Evolutionary conservation across 352 stramenopile genomes (phyloP), one percentile per base, ranked within the genome.

Genomic region (Globisporangium alternatum): DNA sequence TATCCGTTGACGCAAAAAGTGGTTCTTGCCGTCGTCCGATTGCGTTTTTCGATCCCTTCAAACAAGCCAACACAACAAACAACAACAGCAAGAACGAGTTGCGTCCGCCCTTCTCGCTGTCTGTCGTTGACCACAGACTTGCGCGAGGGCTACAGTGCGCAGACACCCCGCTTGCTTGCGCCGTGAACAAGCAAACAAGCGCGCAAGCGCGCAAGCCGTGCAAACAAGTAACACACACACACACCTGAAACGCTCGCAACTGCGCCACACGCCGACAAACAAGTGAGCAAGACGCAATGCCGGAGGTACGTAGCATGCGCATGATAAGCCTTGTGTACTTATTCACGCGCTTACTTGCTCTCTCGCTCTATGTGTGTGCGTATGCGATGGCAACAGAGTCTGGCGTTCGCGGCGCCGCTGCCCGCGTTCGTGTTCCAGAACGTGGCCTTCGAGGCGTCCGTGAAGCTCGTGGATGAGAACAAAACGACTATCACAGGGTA

Each of bases 391-490:
- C 37, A n/a, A 28, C 62, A 91, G 82, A 84, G 67, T 62, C 70
- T 91, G 31, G 75, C 77, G 54, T 90, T 91, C 60, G 68, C 65
- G 52, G 70, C 77, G 62, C 69, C 82, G 61, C 67, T 77, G 64
- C 81, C 83, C 7, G 57, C 83, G 58, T 87, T 80, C 67, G 81
- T 88, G 61, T 91, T 86, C 71, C 77, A 77, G 54, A 77, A 86
- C 30, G 72, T 82, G 48, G 77, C 49, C 39, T 91, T 91, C 62
- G 72, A 84, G 48, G 68, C 75, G 21, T 72, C 58, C 2, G 76
- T 91, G 35, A 83, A 84, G 67, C 76, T 91, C 62, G 78, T 89
- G 60, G 76, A 90, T 39, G 70, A 75, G 54, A 72, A 86, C 61
- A 87, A 88, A 60, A 55, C 56, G 37, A 88, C 82, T 37, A 67